Base-by-base conservation (phyloP, 2,329 filamentous ascomycete genomes). In the Ramichloridium luteum region DNA sequence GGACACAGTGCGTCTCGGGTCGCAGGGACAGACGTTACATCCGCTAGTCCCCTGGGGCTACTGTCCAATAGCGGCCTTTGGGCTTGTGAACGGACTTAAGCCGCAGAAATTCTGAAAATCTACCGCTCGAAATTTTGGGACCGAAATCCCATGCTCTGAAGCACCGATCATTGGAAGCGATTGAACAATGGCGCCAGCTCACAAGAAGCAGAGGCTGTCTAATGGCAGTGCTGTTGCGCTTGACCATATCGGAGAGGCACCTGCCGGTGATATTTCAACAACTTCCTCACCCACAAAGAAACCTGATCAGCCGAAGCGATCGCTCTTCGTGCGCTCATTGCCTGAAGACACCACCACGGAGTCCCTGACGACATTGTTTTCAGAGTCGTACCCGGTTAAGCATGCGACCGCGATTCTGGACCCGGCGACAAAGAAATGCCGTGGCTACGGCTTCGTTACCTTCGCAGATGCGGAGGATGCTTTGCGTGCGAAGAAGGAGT, bases 371-470 rank as follows among this genome's bases (percentile, higher is more conserved):
- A 77, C 84, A 37, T 79, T 86, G 57, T 98, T 98, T 61, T 96
- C 90, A 5, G 75, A 94, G 55, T 80, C 85, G 37, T 96, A 83
- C 49, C 86, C 92, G 5, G 74, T 98, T 54, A 96, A 94, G 59
- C 88, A 96, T 58, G 88, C 90, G 31, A 82, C 80, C n/a, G 85
- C 93, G 4, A 85, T 98, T 23, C 62, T 79, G 35, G 88, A 98
- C 54, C 75, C 80, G 11, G 68, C 76, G 43, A 93, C 86, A 2
- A 93, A 93, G 52, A 65, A 77, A 46, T 94, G 84, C 10, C 80
- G 83, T 53, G 88, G 90, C 12, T 98, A 85, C 57, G 90, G 90
- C 32, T 98, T 98, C 58, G 88, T 98, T 35, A 96, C 90, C 2
- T 90, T 98, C 50, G 83, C 86, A 47, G 90, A 98, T 53, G 72